Base-by-base conservation (phyloP, 108 stramenopile species). In the Thalassiosira profunda region DNA sequence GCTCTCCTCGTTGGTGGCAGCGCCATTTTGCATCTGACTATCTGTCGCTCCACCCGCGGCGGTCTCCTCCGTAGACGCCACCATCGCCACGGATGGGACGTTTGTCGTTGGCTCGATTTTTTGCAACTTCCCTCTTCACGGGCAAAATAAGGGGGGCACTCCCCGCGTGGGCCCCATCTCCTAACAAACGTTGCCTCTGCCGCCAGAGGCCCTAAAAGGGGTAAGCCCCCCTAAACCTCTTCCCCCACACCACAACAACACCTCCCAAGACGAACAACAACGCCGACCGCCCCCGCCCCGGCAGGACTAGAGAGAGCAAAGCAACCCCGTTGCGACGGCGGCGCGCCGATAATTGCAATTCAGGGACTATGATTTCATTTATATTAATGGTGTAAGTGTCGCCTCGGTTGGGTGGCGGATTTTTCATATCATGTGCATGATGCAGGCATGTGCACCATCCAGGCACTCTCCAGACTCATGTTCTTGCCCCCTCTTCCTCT, bases 281-380 rank as follows among this genome's bases (percentile, higher is more conserved):
- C n/a, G n/a, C n/a, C n/a, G n/a, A n/a, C n/a, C n/a, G n/a, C n/a
- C n/a, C n/a, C n/a, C n/a, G n/a, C n/a, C n/a, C n/a, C n/a, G n/a
- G n/a, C n/a, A n/a, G n/a, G n/a, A n/a, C n/a, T n/a, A n/a, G n/a
- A n/a, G n/a, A n/a, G n/a, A n/a, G n/a, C n/a, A n/a, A n/a, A n/a
- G n/a, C n/a, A n/a, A n/a, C n/a, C n/a, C n/a, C n/a, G n/a, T n/a
- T n/a, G n/a, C n/a, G n/a, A n/a, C n/a, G n/a, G n/a, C n/a, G n/a
- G n/a, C n/a, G n/a, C n/a, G n/a, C n/a, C n/a, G n/a, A n/a, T n/a
- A n/a, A n/a, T n/a, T n/a, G n/a, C n/a, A n/a, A n/a, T n/a, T n/a
- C n/a, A n/a, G n/a, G n/a, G n/a, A 52, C 51, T 17, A 52, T 52
- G 51, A 52, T 52, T 17, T 52, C 51, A 31, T 52, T 52, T 20